These are phyloP conservation scores for Phylloporus sp. DNA, from an alignment of 768 basidiomycete species.

Conservation along the genomic window DNA sequence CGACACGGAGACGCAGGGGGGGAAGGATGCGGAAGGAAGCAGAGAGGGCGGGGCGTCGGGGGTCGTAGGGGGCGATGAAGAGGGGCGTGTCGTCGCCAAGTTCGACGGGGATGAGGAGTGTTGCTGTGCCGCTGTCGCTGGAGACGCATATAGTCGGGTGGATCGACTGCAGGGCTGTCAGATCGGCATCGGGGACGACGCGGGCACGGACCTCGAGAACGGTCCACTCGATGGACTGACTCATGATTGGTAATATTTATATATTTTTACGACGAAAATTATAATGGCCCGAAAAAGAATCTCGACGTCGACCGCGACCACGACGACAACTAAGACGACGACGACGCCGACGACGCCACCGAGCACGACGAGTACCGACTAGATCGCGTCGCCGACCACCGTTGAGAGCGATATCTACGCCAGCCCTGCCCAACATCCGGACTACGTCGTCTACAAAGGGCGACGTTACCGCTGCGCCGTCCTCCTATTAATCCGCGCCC, in stretches of 20 bases:
- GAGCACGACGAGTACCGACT: slow-evolving; percentile 15
- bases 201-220: slow-evolving; percentile 23
- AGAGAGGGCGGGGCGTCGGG: neutral
- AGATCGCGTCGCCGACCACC: slow-evolving; percentile 18
- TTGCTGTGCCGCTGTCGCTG: slow-evolving; percentile 29
- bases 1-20: slow-evolving; percentile 53
- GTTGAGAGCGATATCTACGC: slow-evolving; percentile 4
- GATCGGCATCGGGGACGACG: slow-evolving; percentile 2
- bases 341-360: slow-evolving; percentile 9
- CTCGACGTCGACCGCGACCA: slow-evolving; percentile 15
- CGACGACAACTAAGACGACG: slow-evolving; percentile 24
- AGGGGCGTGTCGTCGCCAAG: slow-evolving; percentile 42
- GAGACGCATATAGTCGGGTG: slow-evolving; percentile 64
- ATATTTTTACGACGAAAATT: slow-evolving; percentile 2
- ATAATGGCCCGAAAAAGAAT: slow-evolving; percentile 20
- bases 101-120: slow-evolving; percentile 58
- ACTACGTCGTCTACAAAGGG: slow-evolving; percentile 1
- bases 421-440: neutral
- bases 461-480: slow-evolving; percentile 20
- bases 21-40: slow-evolving; percentile 52
- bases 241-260: slow-evolving; percentile 10
- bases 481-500: slow-evolving; percentile 23
- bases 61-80: slow-evolving; percentile 11
- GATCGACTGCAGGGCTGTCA: slow-evolving; percentile 50
- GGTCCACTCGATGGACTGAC: slow-evolving; percentile 16